Percentiles rank a stretch among this genome's conserved stretches.
These are phyloP conservation scores for Aspergillus homomorphus DNA, from an alignment of 495 filamentous ascomycete genomes.

Conservation along the genomic window DNA sequence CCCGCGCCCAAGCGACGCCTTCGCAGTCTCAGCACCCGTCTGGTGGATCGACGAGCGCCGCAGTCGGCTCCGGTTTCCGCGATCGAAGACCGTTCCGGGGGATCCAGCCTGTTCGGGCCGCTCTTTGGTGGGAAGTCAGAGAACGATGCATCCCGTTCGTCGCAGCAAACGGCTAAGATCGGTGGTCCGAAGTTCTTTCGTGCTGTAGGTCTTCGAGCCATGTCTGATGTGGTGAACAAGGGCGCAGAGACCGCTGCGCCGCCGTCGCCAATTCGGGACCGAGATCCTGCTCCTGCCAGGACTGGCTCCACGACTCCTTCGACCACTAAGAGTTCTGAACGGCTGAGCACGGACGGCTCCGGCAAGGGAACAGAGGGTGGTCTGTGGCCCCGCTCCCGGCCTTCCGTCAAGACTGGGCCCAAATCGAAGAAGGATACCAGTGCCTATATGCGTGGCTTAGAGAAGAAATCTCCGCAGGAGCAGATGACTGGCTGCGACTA, in stretches of 20 bases:
- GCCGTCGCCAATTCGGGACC: constrained; percentile 62
- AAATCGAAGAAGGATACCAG: constrained; percentile 94
- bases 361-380: constrained; percentile 60
- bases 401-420: constrained; percentile 31
- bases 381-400: constrained; percentile 42
- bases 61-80: constrained; percentile 55
- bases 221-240: constrained; percentile 65
- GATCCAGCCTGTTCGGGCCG: constrained; percentile 49
- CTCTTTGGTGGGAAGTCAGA: constrained; percentile 35
- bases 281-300: constrained; percentile 64
- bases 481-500: constrained; percentile 88
- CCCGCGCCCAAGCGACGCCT: constrained; percentile 43
- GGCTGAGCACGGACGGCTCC: constrained; percentile 62
- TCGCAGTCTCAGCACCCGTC: constrained; percentile 44
- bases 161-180: constrained; percentile 36
- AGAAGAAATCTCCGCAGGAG: constrained; percentile 76
- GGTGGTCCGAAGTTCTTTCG: constrained; percentile 48
- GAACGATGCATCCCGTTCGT: constrained; percentile 52
- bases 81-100: constrained; percentile 53
- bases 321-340: constrained; percentile 72
- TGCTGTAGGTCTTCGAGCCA: constrained; percentile 67
- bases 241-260: constrained; percentile 33
- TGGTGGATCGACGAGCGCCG: constrained; percentile 36
- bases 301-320: constrained; percentile 88
- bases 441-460: constrained; percentile 83